A percentile compares a stretch with the other conserved stretches of the same genome.
These are phyloP conservation scores for Wickerhamiella bombiphila DNA, from an alignment of 805 yeast genomes.

Conservation along the genomic window DNA sequence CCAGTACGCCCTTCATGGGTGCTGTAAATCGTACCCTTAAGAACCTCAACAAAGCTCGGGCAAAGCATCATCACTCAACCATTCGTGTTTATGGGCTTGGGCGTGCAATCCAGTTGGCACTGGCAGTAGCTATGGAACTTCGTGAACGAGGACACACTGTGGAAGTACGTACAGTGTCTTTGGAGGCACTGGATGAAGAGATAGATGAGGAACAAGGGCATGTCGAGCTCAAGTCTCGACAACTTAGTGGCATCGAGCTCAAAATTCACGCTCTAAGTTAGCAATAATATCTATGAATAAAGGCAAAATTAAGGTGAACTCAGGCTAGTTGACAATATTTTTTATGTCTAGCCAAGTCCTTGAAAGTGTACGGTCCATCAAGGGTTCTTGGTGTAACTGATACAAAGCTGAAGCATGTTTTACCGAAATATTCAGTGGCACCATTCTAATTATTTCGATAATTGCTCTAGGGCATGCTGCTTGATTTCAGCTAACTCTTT, in stretches of 20 bases:
- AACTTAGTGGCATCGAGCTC: slow-evolving; percentile 31
- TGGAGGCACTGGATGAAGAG: slow-evolving; percentile 62
- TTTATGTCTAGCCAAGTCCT: too few relatives aligned
- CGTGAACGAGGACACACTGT: slow-evolving; percentile 36
- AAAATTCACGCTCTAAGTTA: slow-evolving; percentile 17
- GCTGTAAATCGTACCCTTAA: slow-evolving; percentile 52
- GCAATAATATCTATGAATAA: too few relatives aligned
- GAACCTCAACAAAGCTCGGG: slow-evolving; percentile 32
- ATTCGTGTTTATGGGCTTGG: slow-evolving; percentile 67
- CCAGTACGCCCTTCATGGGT: slow-evolving; percentile 56
- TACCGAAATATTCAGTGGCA: too few relatives aligned
- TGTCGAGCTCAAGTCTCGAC: slow-evolving; percentile 25
- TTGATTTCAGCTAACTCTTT: slow-evolving; percentile 27
- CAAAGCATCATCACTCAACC: slow-evolving; percentile 29
- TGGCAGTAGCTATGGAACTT: slow-evolving; percentile 49
- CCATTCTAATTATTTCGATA: too few relatives aligned
- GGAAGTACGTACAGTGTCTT: slow-evolving; percentile 48
- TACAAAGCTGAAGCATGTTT: too few relatives aligned
- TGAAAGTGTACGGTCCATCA: too few relatives aligned
- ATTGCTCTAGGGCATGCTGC: slow-evolving; percentile 32
- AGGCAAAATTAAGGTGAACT: too few relatives aligned
- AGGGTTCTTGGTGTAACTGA: too few relatives aligned
- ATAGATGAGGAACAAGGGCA: slow-evolving; percentile 20
- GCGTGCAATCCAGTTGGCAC: slow-evolving; percentile 44
- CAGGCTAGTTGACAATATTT: too few relatives aligned